Percentiles rank a stretch among this genome's conserved stretches.
Evolutionary conservation across 768 basidiomycete species (phyloP).

Genomic region (Kwoniella botswanensis): DNA sequence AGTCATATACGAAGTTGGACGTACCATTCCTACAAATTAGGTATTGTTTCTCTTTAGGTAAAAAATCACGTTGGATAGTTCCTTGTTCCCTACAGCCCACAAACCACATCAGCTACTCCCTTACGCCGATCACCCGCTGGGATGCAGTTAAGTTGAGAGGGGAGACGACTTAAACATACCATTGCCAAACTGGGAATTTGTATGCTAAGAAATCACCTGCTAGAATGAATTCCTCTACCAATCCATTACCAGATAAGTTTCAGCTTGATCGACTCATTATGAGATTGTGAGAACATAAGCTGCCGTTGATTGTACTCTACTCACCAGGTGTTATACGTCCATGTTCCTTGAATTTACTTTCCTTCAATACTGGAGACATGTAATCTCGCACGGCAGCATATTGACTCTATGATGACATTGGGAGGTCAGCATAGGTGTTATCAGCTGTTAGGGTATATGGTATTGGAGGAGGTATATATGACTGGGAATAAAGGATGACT

Average conservation of each 20-base stretch:
- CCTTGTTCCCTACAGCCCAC: conserved; percentile 99
- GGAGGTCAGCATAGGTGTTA: neutral
- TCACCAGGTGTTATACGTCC: conserved; percentile 91
- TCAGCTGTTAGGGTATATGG: neutral
- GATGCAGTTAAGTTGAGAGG: no score
- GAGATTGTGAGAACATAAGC: no score
- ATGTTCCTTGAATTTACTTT: conserved; percentile 99
- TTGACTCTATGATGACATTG: conserved; percentile 4
- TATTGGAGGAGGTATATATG: neutral
- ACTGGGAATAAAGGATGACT: no score
- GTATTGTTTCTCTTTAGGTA: conserved; percentile 96
- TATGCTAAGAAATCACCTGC: conserved; percentile 96
- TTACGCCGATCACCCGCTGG: no score
- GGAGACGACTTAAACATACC: no score
- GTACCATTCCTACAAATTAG: conserved; percentile 81
- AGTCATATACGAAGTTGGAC: conserved; percentile 19
- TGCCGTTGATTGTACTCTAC: conserved; percentile 20
- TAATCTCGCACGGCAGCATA: conserved; percentile 16
- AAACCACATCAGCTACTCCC: no score
- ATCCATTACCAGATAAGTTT: conserved; percentile 2
- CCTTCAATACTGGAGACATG: conserved; percentile 77
- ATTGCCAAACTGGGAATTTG: conserved; percentile 98
- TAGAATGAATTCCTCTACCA: conserved; percentile 91
- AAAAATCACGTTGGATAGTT: conserved; percentile 80
- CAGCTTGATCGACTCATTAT: conserved; percentile 6